Base-by-base conservation (phyloP, 345 rosid species). In the Brassica nigra region DNA sequence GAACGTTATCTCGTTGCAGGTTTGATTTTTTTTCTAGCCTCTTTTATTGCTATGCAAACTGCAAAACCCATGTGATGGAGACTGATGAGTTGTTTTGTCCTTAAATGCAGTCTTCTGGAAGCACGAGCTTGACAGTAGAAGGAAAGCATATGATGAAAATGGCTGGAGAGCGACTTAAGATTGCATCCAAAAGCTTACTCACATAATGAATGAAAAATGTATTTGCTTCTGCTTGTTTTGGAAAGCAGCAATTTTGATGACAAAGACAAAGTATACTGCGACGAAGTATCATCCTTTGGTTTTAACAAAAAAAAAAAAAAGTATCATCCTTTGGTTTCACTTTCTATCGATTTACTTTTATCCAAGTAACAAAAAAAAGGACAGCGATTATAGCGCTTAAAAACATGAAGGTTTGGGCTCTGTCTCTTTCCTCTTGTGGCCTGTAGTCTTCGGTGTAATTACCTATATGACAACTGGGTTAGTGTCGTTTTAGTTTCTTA, bases 1-100 rank as follows among this genome's bases (percentile, higher is more conserved):
- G 42, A 71, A 65, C 63, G 77, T 89, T 52, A 20, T 69, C 78
- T 75, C 85, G 2, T 71, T 89, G 9, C 89, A 88, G 99, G 99
- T 95, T 86, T 36, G 28, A 3, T 65, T 74, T 42, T 62, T 18
- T 18, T 18, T 18, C 36, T 68, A 76, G 8, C 42, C 47, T 49
- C 47, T 11, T 5, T 62, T 39, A 47, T 47, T 12, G 27, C 2
- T 61, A 33, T 28, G 28, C 29, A 52, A 67, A 52, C 61, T 49
- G 69, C 63, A 49, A 72, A 77, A 49, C 39, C 39, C 58, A 4
- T 47, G 10, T 36, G 23, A 55, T 33, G 44, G 52, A 20, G 12
- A 49, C 63, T 61, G 14, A 61, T 27, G 2, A 49, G 18, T 66
- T 58, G 14, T 58, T 23, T n/a, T 70, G 61, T 28, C 5, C 31